These are phyloP conservation scores for Harringtonia lauricola DNA, from an alignment of 2,329 filamentous ascomycete genomes.

Conservation along the genomic window DNA sequence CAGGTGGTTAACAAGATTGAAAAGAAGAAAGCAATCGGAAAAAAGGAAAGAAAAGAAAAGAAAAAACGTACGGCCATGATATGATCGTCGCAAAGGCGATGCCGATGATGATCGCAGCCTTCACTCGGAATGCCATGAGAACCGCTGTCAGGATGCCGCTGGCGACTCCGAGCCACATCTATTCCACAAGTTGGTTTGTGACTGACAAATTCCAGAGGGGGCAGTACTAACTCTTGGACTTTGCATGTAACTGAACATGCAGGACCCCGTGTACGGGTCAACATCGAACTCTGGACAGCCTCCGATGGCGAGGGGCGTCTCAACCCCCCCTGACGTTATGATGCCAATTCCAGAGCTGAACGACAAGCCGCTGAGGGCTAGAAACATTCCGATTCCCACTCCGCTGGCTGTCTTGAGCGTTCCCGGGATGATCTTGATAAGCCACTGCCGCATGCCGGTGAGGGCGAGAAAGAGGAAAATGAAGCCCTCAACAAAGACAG, in stretches of 20 bases:
- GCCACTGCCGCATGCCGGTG: conserved; percentile 62
- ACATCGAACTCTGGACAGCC: conserved; percentile 55
- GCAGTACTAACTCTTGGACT: conserved; percentile 6
- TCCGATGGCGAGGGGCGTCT: conserved; percentile 65
- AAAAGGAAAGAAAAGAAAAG: background rate
- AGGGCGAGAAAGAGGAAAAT: conserved; percentile 54
- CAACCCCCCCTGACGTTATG: conserved; percentile 53
- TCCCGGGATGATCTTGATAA: conserved; percentile 52
- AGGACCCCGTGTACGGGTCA: conserved; percentile 19
- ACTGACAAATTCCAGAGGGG: background rate
- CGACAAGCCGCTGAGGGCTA: conserved; percentile 55
- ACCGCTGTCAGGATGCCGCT: conserved; percentile 68
- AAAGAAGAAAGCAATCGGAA: background rate
- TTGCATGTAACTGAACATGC: conserved; percentile 3
- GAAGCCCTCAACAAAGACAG: conserved; percentile 54
- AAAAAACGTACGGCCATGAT: conserved; percentile 55
- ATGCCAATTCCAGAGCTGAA: conserved; percentile 76
- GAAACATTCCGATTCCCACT: conserved; percentile 53
- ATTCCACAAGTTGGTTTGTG: conserved; percentile 2
- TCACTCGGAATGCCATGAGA: conserved; percentile 69
- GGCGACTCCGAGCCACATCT: conserved; percentile 80
- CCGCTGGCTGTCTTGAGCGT: conserved; percentile 56
- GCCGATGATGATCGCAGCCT: conserved; percentile 63
- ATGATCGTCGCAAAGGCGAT: conserved; percentile 62
- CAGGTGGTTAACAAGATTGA: background rate